phyloP scores from a whole-genome alignment of 345 rosid species.

The Carallia brachiata region DNA sequence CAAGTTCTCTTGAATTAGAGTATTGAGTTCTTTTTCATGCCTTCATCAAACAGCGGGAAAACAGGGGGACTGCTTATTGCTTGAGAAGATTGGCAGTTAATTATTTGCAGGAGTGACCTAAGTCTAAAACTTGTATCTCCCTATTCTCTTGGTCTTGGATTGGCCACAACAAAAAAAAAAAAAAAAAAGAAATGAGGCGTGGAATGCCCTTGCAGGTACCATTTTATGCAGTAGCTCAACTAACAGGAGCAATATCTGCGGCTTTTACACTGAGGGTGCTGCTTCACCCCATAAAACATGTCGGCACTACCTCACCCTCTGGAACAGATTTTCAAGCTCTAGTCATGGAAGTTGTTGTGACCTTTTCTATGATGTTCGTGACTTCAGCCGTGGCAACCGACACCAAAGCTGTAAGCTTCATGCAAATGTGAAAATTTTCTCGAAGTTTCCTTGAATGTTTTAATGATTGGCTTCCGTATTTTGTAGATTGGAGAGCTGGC shows the following conservation, averaged over 20 bases:
- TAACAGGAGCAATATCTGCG: conserved; percentile 41
- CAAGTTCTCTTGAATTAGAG: no score
- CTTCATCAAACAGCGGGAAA: no score
- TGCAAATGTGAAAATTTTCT: background rate
- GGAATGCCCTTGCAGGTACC: conserved; percentile 37
- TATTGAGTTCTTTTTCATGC: no score
- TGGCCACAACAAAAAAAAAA: background rate
- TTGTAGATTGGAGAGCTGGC: conserved; percentile 55
- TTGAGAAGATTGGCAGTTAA: no score
- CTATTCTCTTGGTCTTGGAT: no score
- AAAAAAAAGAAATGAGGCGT: background rate
- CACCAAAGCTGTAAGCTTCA: conserved; percentile 38
- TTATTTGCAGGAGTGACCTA: no score
- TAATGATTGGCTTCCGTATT: background rate
- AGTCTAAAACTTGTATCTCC: no score
- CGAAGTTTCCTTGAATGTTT: background rate
- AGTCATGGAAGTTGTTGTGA: conserved; percentile 50
- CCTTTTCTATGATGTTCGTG: conserved; percentile 51
- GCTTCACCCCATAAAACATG: conserved; percentile 36
- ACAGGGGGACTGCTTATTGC: no score
- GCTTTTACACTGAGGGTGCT: conserved; percentile 35
- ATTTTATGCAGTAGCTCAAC: conserved; percentile 44
- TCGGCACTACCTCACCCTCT: conserved; percentile 51
- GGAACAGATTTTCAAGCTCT: conserved; percentile 50
- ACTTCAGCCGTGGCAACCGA: conserved; percentile 52